Conservation (phyloP, 192 early-diverging fungal genomes). For the Coemansia sp. region DNA sequence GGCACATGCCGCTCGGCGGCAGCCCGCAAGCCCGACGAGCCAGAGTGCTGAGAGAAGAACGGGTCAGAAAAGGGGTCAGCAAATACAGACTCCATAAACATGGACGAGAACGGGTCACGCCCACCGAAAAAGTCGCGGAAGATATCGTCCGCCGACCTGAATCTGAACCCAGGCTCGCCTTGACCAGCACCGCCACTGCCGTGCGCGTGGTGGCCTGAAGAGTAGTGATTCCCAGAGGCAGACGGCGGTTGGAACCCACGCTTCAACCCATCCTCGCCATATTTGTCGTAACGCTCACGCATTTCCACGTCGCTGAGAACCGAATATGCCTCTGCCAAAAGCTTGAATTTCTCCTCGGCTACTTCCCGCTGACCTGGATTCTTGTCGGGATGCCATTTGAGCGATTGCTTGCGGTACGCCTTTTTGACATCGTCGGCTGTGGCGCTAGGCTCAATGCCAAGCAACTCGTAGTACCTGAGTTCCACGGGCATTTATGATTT, state of each 20-base stretch:
- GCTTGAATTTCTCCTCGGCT: constrained; percentile 54
- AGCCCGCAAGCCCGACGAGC: constrained; percentile 15
- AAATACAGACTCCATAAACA: constrained; percentile 41
- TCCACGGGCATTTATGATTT: constrained; percentile 28
- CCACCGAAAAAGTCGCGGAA: constrained; percentile 54
- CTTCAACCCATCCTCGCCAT: constrained; percentile 46
- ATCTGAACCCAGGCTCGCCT: constrained; percentile 20
- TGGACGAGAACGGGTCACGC: constrained; percentile 42
- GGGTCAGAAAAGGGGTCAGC: constrained; percentile 36
- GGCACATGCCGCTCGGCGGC: constrained; percentile 11
- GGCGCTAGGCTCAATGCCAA: constrained; percentile 62
- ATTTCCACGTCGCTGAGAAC: constrained; percentile 48
- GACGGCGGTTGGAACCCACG: constrained; percentile 35
- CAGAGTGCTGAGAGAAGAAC: constrained; percentile 37
- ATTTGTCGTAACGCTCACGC: constrained; percentile 43
- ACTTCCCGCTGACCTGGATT: constrained; percentile 44
- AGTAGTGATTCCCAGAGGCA: constrained; percentile 3
- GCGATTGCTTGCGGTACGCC: constrained; percentile 69
- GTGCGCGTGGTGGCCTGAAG: constrained; percentile 4
- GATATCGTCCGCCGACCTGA: constrained; percentile 43
- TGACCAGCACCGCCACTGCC: constrained; percentile 3
- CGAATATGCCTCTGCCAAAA: constrained; percentile 51
- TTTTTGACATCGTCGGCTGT: constrained; percentile 70
- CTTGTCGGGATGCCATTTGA: constrained; percentile 75
- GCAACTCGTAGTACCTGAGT: constrained; percentile 66